Evolutionary conservation across 2,329 filamentous ascomycete species (phyloP), one percentile per base, ranked within the genome.

Genomic region (Pseudonectria foliicola): DNA sequence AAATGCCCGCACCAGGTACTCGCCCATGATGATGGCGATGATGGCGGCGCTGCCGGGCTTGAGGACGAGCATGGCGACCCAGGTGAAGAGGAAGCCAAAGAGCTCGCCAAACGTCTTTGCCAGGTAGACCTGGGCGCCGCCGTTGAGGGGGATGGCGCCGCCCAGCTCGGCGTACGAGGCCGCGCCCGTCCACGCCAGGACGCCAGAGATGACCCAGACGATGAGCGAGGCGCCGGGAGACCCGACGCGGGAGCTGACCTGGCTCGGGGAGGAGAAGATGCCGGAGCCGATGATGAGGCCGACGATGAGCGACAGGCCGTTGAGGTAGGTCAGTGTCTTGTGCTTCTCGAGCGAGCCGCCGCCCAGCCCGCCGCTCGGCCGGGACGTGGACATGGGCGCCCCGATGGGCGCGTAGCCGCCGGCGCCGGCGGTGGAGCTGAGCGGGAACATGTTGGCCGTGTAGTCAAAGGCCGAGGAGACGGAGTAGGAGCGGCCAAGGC

Each of bases 71-170:
- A 96, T 87, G 1, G 92, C 89, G 33, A 86, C 88, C 92, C 92
- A 98, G 2, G 89, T 93, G 61, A 95, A 98, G 24, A 96, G 68
- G 55, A 98, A 98, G 0, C 92, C 92, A 2, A 80, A 77, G 53
- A 95, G 69, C 63, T 98, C 92, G 35, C 90, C 90, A 60, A 95
- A 94, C 39, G 95, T 98, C 64, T 96, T 96, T 46, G 86, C 82
- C 28, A 98, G 69, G 57, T 98, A 98, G 3, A 93, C 82, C 61
- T 96, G 92, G 12, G 92, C 77, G 4, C 92, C 92, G 37, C 92
- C 92, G 57, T 96, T 98, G 15, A 98, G 66, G 6, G 92, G 92
- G 45, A 98, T 96, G 1, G 92, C 89, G 27, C 92, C 90, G 40
- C 92, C 92, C 5, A 98, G 72, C 65, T 98, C 92, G 4, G 92